phyloP scores from a whole-genome alignment of 768 basidiomycete species.

The Lactarius hengduanensis region DNA sequence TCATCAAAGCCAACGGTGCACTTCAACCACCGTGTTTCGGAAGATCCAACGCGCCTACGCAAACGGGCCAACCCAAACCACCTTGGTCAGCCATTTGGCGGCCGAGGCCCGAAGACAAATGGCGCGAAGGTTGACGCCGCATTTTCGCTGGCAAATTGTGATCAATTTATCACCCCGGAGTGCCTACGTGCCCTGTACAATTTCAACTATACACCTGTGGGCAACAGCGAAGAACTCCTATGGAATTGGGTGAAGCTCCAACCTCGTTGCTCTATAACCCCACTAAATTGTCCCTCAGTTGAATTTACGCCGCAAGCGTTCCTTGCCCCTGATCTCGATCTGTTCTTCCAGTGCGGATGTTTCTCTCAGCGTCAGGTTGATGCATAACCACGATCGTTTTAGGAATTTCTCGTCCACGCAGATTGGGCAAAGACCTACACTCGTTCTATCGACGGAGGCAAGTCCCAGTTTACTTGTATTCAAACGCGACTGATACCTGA shows the following conservation, averaged over 20 bases:
- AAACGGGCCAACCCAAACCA: slow-evolving; percentile 16
- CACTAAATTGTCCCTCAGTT: slow-evolving; percentile 32
- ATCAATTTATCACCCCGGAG: slow-evolving; percentile 49
- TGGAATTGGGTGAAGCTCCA: slow-evolving; percentile 42
- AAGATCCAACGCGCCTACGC: neutral
- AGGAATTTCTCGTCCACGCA: slow-evolving; percentile 43
- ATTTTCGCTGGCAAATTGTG: slow-evolving; percentile 36
- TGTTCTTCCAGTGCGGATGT: slow-evolving; percentile 35
- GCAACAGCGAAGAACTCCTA: slow-evolving; percentile 48
- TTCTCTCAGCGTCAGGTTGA: slow-evolving; percentile 6
- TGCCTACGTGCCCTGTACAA: slow-evolving; percentile 61
- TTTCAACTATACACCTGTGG: slow-evolving; percentile 45
- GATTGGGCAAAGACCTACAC: slow-evolving; percentile 41
- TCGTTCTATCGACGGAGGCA: slow-evolving; percentile 40
- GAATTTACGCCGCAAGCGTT: slow-evolving; percentile 45
- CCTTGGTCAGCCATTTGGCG: slow-evolving; percentile 31
- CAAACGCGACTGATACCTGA: slow-evolving; percentile 28
- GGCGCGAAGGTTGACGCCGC: slow-evolving; percentile 26
- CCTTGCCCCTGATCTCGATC: slow-evolving; percentile 43
- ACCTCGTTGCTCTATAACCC: neutral
- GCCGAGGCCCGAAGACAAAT: slow-evolving; percentile 30
- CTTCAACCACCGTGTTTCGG: slow-evolving; percentile 34
- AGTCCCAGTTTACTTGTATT: slow-evolving; percentile 1
- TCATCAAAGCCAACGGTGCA: slow-evolving; percentile 47
- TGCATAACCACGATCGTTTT: neutral